These are phyloP conservation scores for Prunus yedoensis DNA, from an alignment of 331 rosid genomes.

Conservation along the genomic window DNA sequence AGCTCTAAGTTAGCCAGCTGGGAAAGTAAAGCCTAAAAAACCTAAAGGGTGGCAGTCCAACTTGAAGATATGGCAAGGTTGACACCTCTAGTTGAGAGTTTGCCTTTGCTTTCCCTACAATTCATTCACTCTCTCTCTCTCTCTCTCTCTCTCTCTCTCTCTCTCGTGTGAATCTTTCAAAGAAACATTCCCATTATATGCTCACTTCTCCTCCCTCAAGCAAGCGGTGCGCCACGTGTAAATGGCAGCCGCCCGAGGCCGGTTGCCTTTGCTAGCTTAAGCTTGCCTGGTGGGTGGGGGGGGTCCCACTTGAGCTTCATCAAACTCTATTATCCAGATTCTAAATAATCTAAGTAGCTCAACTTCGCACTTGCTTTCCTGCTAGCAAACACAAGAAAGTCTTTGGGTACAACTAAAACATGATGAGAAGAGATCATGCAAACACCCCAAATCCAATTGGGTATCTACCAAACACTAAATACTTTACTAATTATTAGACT, in stretches of 20 bases:
- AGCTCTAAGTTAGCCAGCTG: background rate
- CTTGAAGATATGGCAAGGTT: conserved; percentile 16
- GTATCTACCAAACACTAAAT: background rate
- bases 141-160: background rate
- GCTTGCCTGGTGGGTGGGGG: background rate
- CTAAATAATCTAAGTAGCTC: background rate
- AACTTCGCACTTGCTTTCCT: background rate
- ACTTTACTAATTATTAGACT: background rate
- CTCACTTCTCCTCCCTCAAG: background rate
- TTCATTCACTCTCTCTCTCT: background rate
- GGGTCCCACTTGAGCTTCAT: background rate
- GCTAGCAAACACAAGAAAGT: background rate
- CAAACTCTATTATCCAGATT: background rate
- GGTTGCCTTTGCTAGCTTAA: background rate
- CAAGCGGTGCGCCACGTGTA: background rate
- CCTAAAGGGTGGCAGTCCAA: background rate
- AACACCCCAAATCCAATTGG: background rate
- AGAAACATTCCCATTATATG: background rate
- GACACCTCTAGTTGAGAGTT: background rate
- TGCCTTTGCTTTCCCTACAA: conserved; percentile 19
- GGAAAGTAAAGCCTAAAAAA: background rate
- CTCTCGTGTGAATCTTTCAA: background rate
- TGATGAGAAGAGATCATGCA: background rate
- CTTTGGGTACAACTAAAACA: background rate
- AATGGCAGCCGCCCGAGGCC: background rate